These are phyloP conservation scores for Filobasidium floriforme DNA, from an alignment of 768 basidiomycete species.

Conservation along the genomic window DNA sequence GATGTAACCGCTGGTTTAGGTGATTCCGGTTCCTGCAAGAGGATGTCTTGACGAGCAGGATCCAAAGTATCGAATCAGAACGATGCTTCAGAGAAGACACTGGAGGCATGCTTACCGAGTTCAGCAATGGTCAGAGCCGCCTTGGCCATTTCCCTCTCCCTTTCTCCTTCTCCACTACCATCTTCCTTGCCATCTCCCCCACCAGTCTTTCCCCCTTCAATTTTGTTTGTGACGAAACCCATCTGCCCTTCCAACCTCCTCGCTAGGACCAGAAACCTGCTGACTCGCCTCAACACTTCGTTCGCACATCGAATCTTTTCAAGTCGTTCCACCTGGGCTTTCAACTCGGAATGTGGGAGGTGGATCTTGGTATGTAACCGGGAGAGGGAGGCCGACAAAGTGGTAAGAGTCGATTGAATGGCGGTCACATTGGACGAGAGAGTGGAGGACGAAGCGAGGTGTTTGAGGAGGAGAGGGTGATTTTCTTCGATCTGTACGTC, in stretches of 20 bases:
- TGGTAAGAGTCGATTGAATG: conserved; percentile 30
- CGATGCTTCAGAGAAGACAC: background rate
- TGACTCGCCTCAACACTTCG: conserved; percentile 72
- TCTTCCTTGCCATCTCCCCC: conserved; percentile 13
- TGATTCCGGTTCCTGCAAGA: background rate
- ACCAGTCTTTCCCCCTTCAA: background rate
- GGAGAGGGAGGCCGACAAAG: conserved; percentile 32
- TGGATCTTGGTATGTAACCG: conserved; percentile 82
- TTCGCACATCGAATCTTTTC: conserved; percentile 73
- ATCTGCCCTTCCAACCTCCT: conserved; percentile 79
- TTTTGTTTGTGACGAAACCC: conserved; percentile 48
- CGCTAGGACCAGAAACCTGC: conserved; percentile 74
- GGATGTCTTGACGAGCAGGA: background rate
- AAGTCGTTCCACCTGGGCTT: conserved; percentile 62
- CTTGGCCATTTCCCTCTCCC: conserved; percentile 80
- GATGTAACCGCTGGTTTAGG: background rate
- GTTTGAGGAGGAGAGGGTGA: conserved; percentile 37
- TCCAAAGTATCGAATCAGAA: background rate
- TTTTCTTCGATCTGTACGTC: conserved; percentile 25
- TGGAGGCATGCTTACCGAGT: conserved; percentile 53
- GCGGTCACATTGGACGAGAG: conserved; percentile 30
- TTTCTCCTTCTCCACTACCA: conserved; percentile 60
- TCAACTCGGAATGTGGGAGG: conserved; percentile 68
- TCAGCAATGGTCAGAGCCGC: conserved; percentile 93
- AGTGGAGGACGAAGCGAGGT: conserved; percentile 34